Percentiles rank a stretch among this genome's conserved stretches.
phyloP scores from a whole-genome alignment of 768 basidiomycete species.

The Pleurotus eryngii region DNA sequence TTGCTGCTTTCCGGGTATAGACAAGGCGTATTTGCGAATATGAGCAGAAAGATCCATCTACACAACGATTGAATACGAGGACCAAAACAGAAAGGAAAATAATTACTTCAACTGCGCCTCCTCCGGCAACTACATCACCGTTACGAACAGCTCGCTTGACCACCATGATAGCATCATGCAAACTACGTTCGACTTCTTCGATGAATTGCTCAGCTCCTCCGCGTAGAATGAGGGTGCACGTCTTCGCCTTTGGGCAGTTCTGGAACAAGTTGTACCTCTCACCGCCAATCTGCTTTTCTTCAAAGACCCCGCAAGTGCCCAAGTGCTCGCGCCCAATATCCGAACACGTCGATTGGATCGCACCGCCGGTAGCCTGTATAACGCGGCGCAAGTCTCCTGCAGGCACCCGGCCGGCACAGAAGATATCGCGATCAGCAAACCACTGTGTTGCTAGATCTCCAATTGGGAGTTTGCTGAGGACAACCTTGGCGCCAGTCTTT shows the following conservation, averaged over 20 bases:
- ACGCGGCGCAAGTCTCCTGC: slow-evolving; percentile 90
- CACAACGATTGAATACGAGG: not conserved
- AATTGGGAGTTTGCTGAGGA: slow-evolving; percentile 96
- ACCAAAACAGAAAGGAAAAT: slow-evolving; percentile 8
- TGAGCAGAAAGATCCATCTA: slow-evolving; percentile 98
- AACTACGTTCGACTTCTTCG: slow-evolving; percentile 93
- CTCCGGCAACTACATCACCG: slow-evolving; percentile 95
- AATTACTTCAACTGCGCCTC: slow-evolving; percentile 90
- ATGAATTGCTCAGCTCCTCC: slow-evolving; percentile 99
- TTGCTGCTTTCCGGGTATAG: slow-evolving; percentile 94
- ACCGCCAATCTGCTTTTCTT: slow-evolving; percentile 94
- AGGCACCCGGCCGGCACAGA: slow-evolving; percentile 95
- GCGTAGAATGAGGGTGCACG: slow-evolving; percentile 89
- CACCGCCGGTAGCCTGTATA: slow-evolving; percentile 93
- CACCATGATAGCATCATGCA: slow-evolving; percentile 99
- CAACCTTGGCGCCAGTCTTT: slow-evolving; percentile 94
- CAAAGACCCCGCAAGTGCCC: slow-evolving; percentile 89
- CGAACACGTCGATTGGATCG: slow-evolving; percentile 91
- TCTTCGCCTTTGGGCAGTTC: slow-evolving; percentile 90
- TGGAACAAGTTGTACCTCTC: slow-evolving; percentile 96
- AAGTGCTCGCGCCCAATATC: slow-evolving; percentile 90
- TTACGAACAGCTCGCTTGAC: slow-evolving; percentile 96
- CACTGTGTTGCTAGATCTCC: slow-evolving; percentile 98
- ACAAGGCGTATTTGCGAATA: slow-evolving; percentile 85
- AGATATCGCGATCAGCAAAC: slow-evolving; percentile 98